Percentiles rank a stretch among this genome's conserved stretches.
Conservation (phyloP, 805 yeast species). For the Kuraishia capsulata region DNA sequence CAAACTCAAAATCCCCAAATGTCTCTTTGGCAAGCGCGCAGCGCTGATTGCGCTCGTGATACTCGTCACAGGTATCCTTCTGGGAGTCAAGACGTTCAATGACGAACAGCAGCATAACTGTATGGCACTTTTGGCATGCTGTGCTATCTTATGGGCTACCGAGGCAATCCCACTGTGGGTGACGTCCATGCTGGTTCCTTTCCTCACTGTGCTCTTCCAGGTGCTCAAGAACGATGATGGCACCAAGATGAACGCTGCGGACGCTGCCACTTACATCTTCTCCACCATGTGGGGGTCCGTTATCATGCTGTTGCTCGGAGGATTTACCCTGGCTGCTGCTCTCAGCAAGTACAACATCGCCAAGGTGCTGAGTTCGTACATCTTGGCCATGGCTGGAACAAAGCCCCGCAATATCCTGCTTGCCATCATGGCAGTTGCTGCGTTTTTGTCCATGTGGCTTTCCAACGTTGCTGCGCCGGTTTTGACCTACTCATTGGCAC, state of each 20-base stretch:
- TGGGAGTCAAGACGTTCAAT: conserved; percentile 53
- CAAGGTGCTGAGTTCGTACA: conserved; percentile 38
- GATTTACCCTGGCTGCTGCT: conserved; percentile 47
- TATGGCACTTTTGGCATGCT: conserved; percentile 55
- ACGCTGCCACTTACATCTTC: conserved; percentile 34
- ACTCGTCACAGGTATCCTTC: conserved; percentile 40
- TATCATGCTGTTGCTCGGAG: conserved; percentile 40
- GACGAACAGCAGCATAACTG: conserved; percentile 54
- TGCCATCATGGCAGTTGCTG: conserved; percentile 40
- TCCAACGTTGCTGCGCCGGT: conserved; percentile 51
- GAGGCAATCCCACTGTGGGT: conserved; percentile 42
- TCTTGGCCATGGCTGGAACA: conserved; percentile 40
- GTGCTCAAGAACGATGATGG: conserved; percentile 42
- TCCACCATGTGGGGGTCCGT: conserved; percentile 47
- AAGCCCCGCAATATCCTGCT: conserved; percentile 37
- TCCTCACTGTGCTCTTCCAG: conserved; percentile 34
- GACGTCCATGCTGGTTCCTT: conserved; percentile 40
- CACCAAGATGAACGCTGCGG: conserved; percentile 29
- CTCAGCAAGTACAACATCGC: conserved; percentile 46
- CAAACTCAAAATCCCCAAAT: conserved; percentile 34
- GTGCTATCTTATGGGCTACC: conserved; percentile 42
- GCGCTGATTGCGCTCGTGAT: conserved; percentile 39
- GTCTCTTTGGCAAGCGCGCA: conserved; percentile 36
- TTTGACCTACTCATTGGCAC: conserved; percentile 39
- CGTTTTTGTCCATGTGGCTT: conserved; percentile 50